Evolutionary conservation across 2,329 filamentous ascomycete species (phyloP).

Genomic region (Penicillium concentricum): DNA sequence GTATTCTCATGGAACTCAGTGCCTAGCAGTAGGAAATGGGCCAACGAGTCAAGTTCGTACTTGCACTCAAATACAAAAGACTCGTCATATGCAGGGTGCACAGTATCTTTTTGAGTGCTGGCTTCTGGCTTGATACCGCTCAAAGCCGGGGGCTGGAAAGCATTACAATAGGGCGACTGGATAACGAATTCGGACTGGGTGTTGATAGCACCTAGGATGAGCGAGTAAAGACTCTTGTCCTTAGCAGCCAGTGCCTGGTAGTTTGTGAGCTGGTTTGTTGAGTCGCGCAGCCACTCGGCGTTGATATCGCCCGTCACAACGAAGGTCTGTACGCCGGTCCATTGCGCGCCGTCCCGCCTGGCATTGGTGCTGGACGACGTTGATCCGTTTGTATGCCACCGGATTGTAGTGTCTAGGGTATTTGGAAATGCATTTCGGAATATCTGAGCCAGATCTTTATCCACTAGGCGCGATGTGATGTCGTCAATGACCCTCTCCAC

Average conservation of each 20-base stretch:
- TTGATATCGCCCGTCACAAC: slow-evolving; percentile 93
- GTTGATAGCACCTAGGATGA: slow-evolving; percentile 92
- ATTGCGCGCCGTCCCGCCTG: slow-evolving; percentile 58
- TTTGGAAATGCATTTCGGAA: slow-evolving; percentile 97
- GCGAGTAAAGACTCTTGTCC: slow-evolving; percentile 71
- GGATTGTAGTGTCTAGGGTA: slow-evolving; percentile 83
- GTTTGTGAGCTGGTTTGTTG: slow-evolving; percentile 87
- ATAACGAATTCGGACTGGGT: slow-evolving; percentile 96
- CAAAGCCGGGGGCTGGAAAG: slow-evolving; percentile 90
- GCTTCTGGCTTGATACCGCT: slow-evolving; percentile 68
- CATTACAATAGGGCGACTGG: slow-evolving; percentile 93
- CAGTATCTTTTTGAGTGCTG: slow-evolving; percentile 79
- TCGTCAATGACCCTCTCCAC: slow-evolving; percentile 88
- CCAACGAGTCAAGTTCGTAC: slow-evolving; percentile 94
- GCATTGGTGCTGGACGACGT: slow-evolving; percentile 32
- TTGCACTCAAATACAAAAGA: slow-evolving; percentile 94
- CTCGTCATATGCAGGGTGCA: slow-evolving; percentile 84
- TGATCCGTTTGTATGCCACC: slow-evolving; percentile 72
- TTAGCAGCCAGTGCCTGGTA: slow-evolving; percentile 84
- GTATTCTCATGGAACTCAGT: slow-evolving; percentile 87
- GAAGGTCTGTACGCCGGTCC: slow-evolving; percentile 86
- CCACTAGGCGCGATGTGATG: slow-evolving; percentile 73
- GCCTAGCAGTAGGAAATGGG: slow-evolving; percentile 79
- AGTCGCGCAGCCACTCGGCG: slow-evolving; percentile 88
- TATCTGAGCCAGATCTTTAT: slow-evolving; percentile 83